phyloP scores from a whole-genome alignment of 768 basidiomycete genomes.

The Tricholoma sp. region DNA sequence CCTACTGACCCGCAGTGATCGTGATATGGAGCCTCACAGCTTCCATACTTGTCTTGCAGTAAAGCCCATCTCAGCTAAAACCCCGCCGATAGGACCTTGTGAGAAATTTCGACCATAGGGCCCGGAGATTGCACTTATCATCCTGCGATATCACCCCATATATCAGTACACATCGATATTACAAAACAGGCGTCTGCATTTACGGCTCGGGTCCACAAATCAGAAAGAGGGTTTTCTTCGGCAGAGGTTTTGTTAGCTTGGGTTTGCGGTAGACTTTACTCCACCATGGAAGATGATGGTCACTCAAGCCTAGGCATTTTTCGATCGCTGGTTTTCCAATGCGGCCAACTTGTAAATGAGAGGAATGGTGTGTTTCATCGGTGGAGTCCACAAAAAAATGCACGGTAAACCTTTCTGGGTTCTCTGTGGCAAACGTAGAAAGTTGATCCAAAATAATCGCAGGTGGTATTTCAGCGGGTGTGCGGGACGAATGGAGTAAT shows the following conservation, averaged over 20 bases:
- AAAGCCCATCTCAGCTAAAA: slow-evolving; percentile 60
- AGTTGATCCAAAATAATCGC: slow-evolving; percentile 52
- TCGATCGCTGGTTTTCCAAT: slow-evolving; percentile 50
- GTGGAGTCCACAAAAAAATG: slow-evolving; percentile 60
- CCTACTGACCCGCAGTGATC: neutral
- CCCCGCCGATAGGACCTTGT: slow-evolving; percentile 67
- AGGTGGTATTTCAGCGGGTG: slow-evolving; percentile 66
- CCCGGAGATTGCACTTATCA: slow-evolving; percentile 72
- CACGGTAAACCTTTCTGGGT: slow-evolving; percentile 54
- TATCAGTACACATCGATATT: neutral
- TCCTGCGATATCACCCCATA: slow-evolving; percentile 35
- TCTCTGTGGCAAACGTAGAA: slow-evolving; percentile 34
- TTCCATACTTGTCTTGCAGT: slow-evolving; percentile 65
- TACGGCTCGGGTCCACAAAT: slow-evolving; percentile 86
- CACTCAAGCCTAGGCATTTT: slow-evolving; percentile 28
- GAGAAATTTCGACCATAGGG: slow-evolving; percentile 73
- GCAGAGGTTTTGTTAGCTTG: slow-evolving; percentile 12
- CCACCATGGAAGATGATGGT: slow-evolving; percentile 29
- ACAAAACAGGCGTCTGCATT: slow-evolving; percentile 18
- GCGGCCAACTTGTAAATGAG: slow-evolving; percentile 40
- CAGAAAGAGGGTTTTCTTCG: slow-evolving; percentile 54
- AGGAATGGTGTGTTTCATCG: slow-evolving; percentile 21
- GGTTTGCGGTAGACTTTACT: slow-evolving; percentile 21
- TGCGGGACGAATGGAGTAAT: slow-evolving; percentile 66
- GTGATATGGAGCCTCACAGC: slow-evolving; percentile 28